Evolutionary conservation across 163 green algal species (phyloP), one percentile per base, ranked within the genome.

Genomic region (Scenedesmus sp.): DNA sequence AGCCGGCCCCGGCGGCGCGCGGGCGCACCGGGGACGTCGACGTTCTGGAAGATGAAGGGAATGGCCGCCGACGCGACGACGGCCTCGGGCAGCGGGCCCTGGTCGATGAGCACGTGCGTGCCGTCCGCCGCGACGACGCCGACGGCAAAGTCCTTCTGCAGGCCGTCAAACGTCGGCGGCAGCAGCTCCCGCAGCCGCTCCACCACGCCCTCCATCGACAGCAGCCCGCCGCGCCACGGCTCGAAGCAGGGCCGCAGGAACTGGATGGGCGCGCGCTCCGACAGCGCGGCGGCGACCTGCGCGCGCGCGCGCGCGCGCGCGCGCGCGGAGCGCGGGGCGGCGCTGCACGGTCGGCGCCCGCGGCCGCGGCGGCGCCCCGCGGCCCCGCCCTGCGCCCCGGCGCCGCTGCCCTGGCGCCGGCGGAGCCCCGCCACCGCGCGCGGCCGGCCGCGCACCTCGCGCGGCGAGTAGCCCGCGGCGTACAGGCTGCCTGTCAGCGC

Each of bases 61-160:
- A 98, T 96, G 48, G 94, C 94, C 0, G 93, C 94, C 6, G 90
- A 96, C 2, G 94, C 94, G 42, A 86, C 92, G 26, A 98, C 93
- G 4, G 94, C 92, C 75, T 96, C 91, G 10, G 94, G 90, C 50
- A 98, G 85, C 24, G 88, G 80, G 36, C 94, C 94, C 42, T 78
- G 88, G 81, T 96, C 86, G 4, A 98, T 86, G 28, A 97, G 60
- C 56, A 82, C n/a, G 78, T 98, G 86, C 62, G 79, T n/a, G 5
- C 92, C 92, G 6, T 91, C 78, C 34, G 80, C 47, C 4, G 60
- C 81, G 20, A 92, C 85, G 36, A 90, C 85, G 67, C 78, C 64
- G 13, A 84, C 77, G 17, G 85, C 88, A 75, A 90, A 92, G 17
- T 90, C 87, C 2, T 70, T 63, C 2, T 90, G 24, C 58, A 97